phyloP scores from a whole-genome alignment of 345 rosid species.

The Corymbia maculata region DNA sequence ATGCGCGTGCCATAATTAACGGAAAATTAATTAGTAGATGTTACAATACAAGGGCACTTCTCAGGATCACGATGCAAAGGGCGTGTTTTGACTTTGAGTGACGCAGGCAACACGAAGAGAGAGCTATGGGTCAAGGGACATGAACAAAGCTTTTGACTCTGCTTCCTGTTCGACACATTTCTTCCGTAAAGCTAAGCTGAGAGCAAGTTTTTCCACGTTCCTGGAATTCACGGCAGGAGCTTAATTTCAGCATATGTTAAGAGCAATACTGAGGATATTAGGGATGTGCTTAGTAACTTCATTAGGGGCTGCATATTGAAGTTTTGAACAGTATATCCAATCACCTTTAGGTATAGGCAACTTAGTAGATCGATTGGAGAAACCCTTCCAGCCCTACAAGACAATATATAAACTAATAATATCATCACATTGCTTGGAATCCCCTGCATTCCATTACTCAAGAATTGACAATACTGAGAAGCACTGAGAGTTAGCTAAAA shows the following conservation, averaged over 20 bases:
- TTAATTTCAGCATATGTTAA: neutral
- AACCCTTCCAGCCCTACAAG: neutral
- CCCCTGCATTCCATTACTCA: neutral
- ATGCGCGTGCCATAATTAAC: neutral
- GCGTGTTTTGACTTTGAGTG: neutral
- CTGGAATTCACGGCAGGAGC: neutral
- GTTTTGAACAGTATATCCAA: neutral
- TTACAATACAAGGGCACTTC: neutral
- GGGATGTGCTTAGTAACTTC: neutral
- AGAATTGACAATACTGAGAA: neutral
- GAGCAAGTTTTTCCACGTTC: neutral
- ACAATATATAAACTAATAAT: neutral
- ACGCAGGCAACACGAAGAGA: neutral
- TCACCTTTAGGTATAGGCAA: neutral
- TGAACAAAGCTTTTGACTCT: neutral
- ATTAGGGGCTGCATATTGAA: neutral
- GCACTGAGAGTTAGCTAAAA: neutral
- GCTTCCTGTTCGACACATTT: neutral
- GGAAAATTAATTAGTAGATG: neutral
- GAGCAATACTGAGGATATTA: neutral
- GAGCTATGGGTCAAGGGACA: neutral
- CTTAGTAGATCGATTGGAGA: neutral
- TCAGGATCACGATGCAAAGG: neutral
- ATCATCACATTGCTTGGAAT: neutral
- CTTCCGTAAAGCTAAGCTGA: neutral